These are phyloP conservation scores for Obelidium mucronatum DNA, from an alignment of 192 early-diverging fungal genomes.

Conservation along the genomic window DNA sequence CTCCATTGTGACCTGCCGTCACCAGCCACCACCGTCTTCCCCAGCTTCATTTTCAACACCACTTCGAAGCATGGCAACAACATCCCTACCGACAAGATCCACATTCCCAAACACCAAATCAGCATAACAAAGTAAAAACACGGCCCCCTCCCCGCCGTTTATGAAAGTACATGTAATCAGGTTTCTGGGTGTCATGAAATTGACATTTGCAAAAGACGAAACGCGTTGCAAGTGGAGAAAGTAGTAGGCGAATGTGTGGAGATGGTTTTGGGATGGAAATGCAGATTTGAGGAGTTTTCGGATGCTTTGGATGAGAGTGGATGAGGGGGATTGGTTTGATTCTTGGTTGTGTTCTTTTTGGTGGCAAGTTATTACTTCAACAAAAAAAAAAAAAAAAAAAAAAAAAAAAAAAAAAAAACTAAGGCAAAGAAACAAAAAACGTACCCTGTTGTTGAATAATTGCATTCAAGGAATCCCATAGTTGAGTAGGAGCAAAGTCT, in stretches of 20 bases:
- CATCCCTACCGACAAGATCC: neutral
- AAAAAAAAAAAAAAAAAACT: neutral
- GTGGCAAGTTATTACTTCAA: too few species aligned
- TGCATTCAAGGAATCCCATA: slow-evolving; percentile 32
- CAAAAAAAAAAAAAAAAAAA: too few species aligned
- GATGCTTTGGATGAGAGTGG: neutral
- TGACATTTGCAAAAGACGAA: neutral
- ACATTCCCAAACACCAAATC: slow-evolving; percentile 34
- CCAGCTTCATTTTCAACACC: too few species aligned
- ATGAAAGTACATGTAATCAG: slow-evolving; percentile 42
- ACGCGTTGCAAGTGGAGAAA: slow-evolving; percentile 41
- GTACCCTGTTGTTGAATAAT: slow-evolving; percentile 8
- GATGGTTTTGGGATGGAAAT: slow-evolving; percentile 32
- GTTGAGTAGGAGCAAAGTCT: slow-evolving; percentile 18
- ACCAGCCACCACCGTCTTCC: too few species aligned
- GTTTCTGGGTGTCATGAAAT: slow-evolving; percentile 43
- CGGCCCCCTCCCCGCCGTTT: slow-evolving; percentile 22
- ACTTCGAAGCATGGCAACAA: too few species aligned
- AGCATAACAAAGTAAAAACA: slow-evolving; percentile 31
- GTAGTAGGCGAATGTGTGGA: slow-evolving; percentile 34
- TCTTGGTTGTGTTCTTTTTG: too few species aligned
- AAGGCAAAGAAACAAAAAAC: neutral
- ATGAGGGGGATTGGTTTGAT: too few species aligned
- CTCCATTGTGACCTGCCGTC: too few species aligned
- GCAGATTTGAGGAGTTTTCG: neutral